A percentile compares a stretch with the other conserved stretches of the same genome.
phyloP scores from a whole-genome alignment of 2,329 filamentous ascomycete genomes.

The Emergomyces pasteurianus region DNA sequence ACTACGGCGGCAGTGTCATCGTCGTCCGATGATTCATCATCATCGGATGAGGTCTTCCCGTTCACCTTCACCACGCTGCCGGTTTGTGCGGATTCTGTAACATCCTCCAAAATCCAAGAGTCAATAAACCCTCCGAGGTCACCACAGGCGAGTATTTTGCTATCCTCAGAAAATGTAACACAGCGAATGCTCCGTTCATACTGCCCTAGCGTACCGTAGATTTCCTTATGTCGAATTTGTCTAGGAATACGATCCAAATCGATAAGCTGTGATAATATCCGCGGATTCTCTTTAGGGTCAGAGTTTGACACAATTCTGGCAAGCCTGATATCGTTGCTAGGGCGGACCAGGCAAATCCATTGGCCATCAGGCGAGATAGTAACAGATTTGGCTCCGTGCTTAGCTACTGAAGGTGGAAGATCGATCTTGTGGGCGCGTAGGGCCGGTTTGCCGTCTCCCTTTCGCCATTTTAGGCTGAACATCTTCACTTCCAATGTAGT shows the following conservation, averaged over 20 bases:
- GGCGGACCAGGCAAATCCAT: slow-evolving; percentile 42
- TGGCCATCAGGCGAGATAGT: slow-evolving; percentile 36
- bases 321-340: slow-evolving; percentile 47
- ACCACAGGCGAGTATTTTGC: slow-evolving; percentile 62
- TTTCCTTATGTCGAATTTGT: slow-evolving; percentile 29
- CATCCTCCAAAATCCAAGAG: slow-evolving; percentile 62
- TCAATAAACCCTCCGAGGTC: slow-evolving; percentile 81
- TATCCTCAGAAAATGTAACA: slow-evolving; percentile 66
- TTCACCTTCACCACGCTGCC: slow-evolving; percentile 22
- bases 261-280: slow-evolving; percentile 32
- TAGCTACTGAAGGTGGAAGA: slow-evolving; percentile 45
- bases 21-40: slow-evolving; percentile 23
- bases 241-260: slow-evolving; percentile 28
- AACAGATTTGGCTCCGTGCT: slow-evolving; percentile 56
- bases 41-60: slow-evolving; percentile 33
- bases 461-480: slow-evolving; percentile 53
- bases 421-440: slow-evolving; percentile 61
- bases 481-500: slow-evolving; percentile 65
- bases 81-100: slow-evolving; percentile 36
- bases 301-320: slow-evolving; percentile 34
- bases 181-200: slow-evolving; percentile 70
- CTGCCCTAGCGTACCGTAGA: slow-evolving; percentile 55
- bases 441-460: slow-evolving; percentile 42
- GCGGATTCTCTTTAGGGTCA: slow-evolving; percentile 31
- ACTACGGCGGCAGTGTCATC: slow-evolving; percentile 38